Evolutionary conservation across 176 grass and related monocot species (phyloP), one percentile per base, ranked within the genome.

Genomic region (Neostapfia colusana): DNA sequence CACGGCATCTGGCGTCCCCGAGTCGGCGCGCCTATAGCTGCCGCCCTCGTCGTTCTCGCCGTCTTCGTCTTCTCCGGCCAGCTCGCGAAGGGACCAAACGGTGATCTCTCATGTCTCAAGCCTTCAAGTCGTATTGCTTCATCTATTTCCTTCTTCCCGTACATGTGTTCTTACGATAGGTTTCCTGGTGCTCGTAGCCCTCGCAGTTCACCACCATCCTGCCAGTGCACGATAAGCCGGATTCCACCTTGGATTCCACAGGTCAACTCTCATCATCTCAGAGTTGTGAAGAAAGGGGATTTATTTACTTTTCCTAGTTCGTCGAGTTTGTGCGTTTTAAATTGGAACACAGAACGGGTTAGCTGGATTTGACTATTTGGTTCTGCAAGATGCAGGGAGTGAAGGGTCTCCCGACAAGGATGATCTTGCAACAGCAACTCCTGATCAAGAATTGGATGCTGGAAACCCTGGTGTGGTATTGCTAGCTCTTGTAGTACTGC

Each of bases 1-100:
- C 86, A 63, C 44, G 37, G 75, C 63, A 56, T 79, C 75, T 88
- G 86, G 63, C 75, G 81, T 50, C 80, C 70, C 69, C 78, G 55
- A 64, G 15, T 83, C 80, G 11, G 76, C 43, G 36, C 44, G 63
- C 75, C 76, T 4, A 74, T 88, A 45, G 86, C 70, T 65, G 69
- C 54, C 15, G 11, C 53, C 55, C 37, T 84, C 13, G 37, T 79
- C 37, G 64, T 64, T 16, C 43, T 88, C 43, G 75, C 64, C 44
- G 31, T 79, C 55, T 45, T 84, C 45, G 15, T 54, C 55, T 79
- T 80, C 81, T 79, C 81, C 54, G 63, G 45, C 62, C 69, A 69
- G 37, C 74, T 88, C 75, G 63, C 54, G 5, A 70, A 46, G 16
- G 69, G 48, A 48, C 70, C 75, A 20, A 68, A 64, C 3, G 75